Conservation (phyloP, 805 yeast species). For the Helenozyma rhizophorensis region DNA sequence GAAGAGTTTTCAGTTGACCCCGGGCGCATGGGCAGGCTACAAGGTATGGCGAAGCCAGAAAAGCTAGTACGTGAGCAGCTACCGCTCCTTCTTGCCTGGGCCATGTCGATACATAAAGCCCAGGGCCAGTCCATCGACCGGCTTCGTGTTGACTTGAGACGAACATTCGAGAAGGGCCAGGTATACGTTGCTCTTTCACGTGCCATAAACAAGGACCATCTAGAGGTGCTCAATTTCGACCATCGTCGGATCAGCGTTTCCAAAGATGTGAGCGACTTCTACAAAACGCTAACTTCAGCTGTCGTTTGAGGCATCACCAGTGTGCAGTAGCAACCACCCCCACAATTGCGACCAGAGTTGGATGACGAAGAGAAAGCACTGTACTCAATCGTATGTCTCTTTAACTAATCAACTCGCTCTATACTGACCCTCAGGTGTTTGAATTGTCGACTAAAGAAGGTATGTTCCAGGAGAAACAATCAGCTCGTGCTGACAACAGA, state of each 20-base stretch:
- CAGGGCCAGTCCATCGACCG: slow-evolving; percentile 86
- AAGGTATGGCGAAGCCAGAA: slow-evolving; percentile 1
- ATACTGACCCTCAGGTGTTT: slow-evolving; percentile 7
- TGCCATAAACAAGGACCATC: slow-evolving; percentile 76
- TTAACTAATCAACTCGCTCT: background rate
- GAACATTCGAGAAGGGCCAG: slow-evolving; percentile 87
- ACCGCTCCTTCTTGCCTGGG: slow-evolving; percentile 94
- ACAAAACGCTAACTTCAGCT: slow-evolving; percentile 37
- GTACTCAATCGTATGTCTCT: slow-evolving; percentile 11
- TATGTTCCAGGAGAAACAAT: no score
- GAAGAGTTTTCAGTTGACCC: slow-evolving; percentile 33
- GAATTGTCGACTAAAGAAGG: slow-evolving; percentile 14
- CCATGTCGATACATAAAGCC: slow-evolving; percentile 90
- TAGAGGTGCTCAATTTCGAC: slow-evolving; percentile 76
- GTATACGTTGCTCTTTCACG: slow-evolving; percentile 94
- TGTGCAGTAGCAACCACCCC: no score
- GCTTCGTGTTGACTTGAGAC: slow-evolving; percentile 71
- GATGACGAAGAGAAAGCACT: slow-evolving; percentile 8
- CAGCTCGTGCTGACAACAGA: slow-evolving; percentile 7
- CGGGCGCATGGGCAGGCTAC: slow-evolving; percentile 16
- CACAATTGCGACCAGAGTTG: no score
- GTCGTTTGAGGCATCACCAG: no score
- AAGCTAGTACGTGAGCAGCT: slow-evolving; percentile 44
- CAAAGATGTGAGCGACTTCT: slow-evolving; percentile 66
- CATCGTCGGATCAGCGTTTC: slow-evolving; percentile 63